These are phyloP conservation scores for Bullera alba DNA, from an alignment of 768 basidiomycete genomes.

Conservation along the genomic window DNA sequence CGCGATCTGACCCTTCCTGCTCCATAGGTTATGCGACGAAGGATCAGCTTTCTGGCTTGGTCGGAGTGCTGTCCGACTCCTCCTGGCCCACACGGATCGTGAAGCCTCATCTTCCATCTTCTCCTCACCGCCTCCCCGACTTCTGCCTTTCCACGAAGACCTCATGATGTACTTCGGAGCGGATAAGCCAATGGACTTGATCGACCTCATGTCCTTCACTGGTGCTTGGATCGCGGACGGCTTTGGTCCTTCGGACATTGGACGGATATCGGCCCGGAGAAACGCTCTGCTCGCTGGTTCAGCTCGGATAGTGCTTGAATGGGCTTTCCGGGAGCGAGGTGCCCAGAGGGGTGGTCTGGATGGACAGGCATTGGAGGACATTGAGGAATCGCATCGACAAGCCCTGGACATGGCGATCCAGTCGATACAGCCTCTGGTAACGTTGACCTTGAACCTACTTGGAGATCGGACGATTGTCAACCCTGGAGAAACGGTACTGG, in stretches of 20 bases:
- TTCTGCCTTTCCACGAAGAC: conserved; percentile 23
- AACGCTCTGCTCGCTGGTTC: conserved; percentile 38
- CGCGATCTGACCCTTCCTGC: neutral
- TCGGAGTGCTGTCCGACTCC: conserved; percentile 28
- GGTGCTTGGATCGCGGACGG: conserved; percentile 4
- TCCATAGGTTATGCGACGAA: conserved; percentile 39
- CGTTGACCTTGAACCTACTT: conserved; percentile 23
- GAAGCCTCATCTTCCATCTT: conserved; percentile 13
- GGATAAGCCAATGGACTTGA: conserved; percentile 23
- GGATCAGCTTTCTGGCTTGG: conserved; percentile 41
- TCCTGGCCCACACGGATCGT: conserved; percentile 28
- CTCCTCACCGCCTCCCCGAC: conserved; percentile 6
- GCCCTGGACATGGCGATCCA: conserved; percentile 23
- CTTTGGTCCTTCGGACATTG: neutral
- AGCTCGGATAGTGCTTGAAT: conserved; percentile 30
- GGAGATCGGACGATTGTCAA: conserved; percentile 19
- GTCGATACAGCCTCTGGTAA: conserved; percentile 24
- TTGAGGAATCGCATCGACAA: conserved; percentile 7
- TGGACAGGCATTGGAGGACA: neutral
- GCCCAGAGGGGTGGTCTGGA: conserved; percentile 1
- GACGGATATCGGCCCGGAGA: conserved; percentile 24
- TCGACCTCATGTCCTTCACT: conserved; percentile 25
- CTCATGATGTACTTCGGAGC: conserved; percentile 33
- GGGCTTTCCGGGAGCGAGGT: conserved; percentile 35
- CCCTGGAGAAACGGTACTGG: conserved; percentile 17